Base-by-base conservation (phyloP, 805 yeast genomes). In the Ogataea haglerorum region DNA sequence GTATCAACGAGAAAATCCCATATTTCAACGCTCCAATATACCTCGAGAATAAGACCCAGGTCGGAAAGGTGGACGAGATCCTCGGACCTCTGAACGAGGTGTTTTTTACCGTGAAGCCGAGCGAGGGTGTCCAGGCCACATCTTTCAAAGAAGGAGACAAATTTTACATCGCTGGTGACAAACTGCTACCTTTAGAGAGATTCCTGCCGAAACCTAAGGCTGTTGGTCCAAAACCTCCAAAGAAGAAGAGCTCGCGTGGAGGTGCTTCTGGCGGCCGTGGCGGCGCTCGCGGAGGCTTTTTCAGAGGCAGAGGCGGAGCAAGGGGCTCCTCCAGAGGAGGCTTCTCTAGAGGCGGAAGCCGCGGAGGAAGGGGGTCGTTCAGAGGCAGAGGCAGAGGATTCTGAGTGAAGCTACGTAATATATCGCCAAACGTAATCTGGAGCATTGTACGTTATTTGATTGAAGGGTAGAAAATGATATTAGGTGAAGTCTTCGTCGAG, bases 1-100 rank as follows among this genome's bases (percentile, higher is more conserved):
- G 97, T 35, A 85, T 86, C 58, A 93, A 93, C 65, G 80, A 88
- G 43, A 91, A 91, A 72, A 75, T 93, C 54, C 99, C 99, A 58
- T 93, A 91, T 67, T 93, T 93, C 78, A 93, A 93, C 69, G 99
- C 99, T 19, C 99, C 99, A 63, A 90, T 93, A 57, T 93, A 84
- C 65, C 76, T 93, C 54, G 98, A 93, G 65, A 91, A 93, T 75
- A 93, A 93, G 68, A 84, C 95, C 18, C 93, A 85, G 61, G 82
- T 93, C 34, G 99, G 99, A 57, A 93, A 93, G 67, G 95, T 93
- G 44, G 99, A 93, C 64, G 99, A 93, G 73, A 93, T 93, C 49
- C 76, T 93, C 53, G 99, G 99, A 37, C 98, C 99, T 34, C 70
- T 93, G 63, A 93, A 93, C 63, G 99, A 93, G 69, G 97, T 93